Evolutionary conservation across 495 filamentous ascomycete species (phyloP).

Genomic region (Podospora australis): DNA sequence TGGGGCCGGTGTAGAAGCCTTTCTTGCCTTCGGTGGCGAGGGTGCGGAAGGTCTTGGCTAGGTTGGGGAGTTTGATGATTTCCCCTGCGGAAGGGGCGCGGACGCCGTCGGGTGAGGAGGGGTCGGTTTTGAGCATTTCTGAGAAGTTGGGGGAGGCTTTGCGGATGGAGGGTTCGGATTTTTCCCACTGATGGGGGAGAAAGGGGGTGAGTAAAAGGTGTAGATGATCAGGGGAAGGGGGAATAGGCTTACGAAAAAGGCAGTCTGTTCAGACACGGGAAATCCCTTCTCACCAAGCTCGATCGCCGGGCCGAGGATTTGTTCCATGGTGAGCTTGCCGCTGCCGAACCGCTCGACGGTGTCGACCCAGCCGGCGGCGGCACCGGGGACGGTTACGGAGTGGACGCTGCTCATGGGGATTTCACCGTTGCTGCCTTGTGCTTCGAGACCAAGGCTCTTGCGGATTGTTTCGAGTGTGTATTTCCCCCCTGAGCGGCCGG

Average conservation of each 20-base stretch:
- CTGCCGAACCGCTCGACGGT: slow-evolving; percentile 87
- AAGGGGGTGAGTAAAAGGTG: background rate
- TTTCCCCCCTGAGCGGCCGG: slow-evolving; percentile 68
- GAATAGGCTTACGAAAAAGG: slow-evolving; percentile 54
- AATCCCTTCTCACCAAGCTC: slow-evolving; percentile 84
- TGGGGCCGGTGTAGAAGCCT: slow-evolving; percentile 82
- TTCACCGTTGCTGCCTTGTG: slow-evolving; percentile 43
- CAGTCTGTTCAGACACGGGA: slow-evolving; percentile 75
- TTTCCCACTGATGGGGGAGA: slow-evolving; percentile 69
- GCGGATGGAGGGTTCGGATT: slow-evolving; percentile 52
- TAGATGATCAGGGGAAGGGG: background rate
- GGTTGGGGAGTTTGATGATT: slow-evolving; percentile 74
- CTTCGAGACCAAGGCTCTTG: slow-evolving; percentile 57
- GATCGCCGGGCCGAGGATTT: slow-evolving; percentile 79
- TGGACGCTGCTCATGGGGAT: slow-evolving; percentile 76
- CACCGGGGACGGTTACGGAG: slow-evolving; percentile 79
- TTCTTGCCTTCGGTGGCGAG: slow-evolving; percentile 76
- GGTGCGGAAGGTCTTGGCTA: slow-evolving; percentile 75
- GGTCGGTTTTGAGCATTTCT: slow-evolving; percentile 77
- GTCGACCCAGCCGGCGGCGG: slow-evolving; percentile 92
- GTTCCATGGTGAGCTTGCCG: slow-evolving; percentile 67
- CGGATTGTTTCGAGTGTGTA: slow-evolving; percentile 64
- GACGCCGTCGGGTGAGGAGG: slow-evolving; percentile 53
- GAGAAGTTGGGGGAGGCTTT: slow-evolving; percentile 71
- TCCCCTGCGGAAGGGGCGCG: slow-evolving; percentile 77